Evolutionary conservation across 2,329 filamentous ascomycete species (phyloP), one percentile per base, ranked within the genome.

Genomic region (Hypocreales sp.): DNA sequence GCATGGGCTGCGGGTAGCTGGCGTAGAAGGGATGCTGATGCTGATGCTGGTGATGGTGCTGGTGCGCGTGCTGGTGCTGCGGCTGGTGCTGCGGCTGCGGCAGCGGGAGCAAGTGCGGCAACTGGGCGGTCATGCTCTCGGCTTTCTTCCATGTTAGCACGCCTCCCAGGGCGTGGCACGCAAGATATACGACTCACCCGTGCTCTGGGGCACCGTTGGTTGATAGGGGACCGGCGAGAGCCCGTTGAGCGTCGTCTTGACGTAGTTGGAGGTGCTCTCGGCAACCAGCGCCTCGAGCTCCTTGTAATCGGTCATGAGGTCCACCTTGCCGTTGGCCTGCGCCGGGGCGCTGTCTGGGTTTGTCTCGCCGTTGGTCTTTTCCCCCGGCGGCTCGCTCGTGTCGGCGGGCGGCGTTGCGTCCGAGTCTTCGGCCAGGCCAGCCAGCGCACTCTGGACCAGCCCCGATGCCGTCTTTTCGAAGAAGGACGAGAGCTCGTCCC

Each of bases 191-290:
- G 17, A 40, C 48, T 45, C 31, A 54, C 51, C 37, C 19, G 53
- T 55, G 24, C 50, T 54, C 14, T 47, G 46, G 5, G 55, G 53
- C 8, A 58, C 51, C 12, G 51, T 56, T 14, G 53, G 54, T 28
- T 57, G 55, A 26, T 58, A 59, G 1, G 55, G 51, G 18, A 53
- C 47, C 13, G 56, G 55, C 3, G 56, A 59, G 9, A 60, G 35
- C 15, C 52, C 55, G 33, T 57, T 49, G 7, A 60, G 39, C 4
- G 56, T 60, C 5, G 51, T 60, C 31, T 53, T 53, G 22, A 60
- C 56, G 28, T 60, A 60, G 30, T 59, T 54, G 8, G 51, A 53
- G 1, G 56, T 60, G 34, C 55, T 59, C 35, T 58, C 53, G 0
- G 53, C 55, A 8, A 60, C 55, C 14, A 59, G 40, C 7, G 56